Evolutionary conservation across 2,329 filamentous ascomycete species (phyloP).

Genomic region (Myriangium duriaei): DNA sequence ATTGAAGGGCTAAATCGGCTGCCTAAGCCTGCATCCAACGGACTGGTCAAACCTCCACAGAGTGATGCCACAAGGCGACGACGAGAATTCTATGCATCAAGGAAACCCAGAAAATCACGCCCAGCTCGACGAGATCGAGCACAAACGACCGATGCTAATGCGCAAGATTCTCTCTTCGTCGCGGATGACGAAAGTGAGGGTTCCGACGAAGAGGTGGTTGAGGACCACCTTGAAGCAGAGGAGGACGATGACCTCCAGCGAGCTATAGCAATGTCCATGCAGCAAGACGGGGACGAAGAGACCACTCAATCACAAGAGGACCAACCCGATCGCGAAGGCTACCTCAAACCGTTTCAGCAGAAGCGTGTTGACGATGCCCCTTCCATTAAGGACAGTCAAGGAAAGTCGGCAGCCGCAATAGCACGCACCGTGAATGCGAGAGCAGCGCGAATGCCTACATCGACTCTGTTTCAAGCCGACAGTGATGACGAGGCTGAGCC

Average conservation of each 20-base stretch:
- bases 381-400: constrained; percentile 22
- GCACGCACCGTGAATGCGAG: constrained; percentile 12
- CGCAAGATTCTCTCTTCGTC: constrained; percentile 46
- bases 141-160: constrained; percentile 19
- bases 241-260: constrained; percentile 65
- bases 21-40: constrained; percentile 42
- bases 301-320: constrained; percentile 15
- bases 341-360: constrained; percentile 34
- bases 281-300: constrained; percentile 43
- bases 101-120: constrained; percentile 7
- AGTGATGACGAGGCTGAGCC: constrained; percentile 55
- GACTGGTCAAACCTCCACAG: constrained; percentile 13
- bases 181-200: constrained; percentile 24
- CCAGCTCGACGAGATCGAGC: constrained; percentile 14
- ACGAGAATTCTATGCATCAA: constrained; percentile 35
- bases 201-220: constrained; percentile 20
- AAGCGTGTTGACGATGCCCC: constrained; percentile 29
- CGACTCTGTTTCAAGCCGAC: constrained; percentile 22
- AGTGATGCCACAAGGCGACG: constrained; percentile 30
- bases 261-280: constrained; percentile 76
- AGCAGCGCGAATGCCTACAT: constrained; percentile 17
- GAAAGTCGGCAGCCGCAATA: constrained; percentile 1
- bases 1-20: constrained; percentile 81
- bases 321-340: constrained; percentile 39
- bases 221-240: constrained; percentile 30